Percentiles rank a stretch among this genome's conserved stretches.
Conservation (phyloP, 768 basidiomycete genomes). For the Hirschioporus abietinus region DNA sequence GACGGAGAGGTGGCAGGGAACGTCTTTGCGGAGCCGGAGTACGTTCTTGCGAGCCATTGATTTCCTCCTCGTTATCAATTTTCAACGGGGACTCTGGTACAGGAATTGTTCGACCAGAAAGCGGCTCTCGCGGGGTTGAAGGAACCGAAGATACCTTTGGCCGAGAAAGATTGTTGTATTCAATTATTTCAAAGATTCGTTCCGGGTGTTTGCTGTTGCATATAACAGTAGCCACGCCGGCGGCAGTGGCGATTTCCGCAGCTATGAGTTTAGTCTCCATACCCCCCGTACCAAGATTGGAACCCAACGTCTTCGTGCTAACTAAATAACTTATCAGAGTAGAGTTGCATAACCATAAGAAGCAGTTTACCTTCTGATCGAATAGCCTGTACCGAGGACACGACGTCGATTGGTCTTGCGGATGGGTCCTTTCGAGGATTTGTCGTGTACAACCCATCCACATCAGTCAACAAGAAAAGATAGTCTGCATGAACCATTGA, state of each 20-base stretch:
- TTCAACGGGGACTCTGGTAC: constrained; percentile 7
- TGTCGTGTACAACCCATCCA: constrained; percentile 91
- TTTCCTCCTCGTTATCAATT: background rate
- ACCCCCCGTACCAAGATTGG: constrained; percentile 91
- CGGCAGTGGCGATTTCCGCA: constrained; percentile 93
- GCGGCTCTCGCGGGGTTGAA: constrained; percentile 29
- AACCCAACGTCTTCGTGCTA: constrained; percentile 88
- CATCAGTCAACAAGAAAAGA: constrained; percentile 93
- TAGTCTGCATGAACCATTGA: constrained; percentile 99
- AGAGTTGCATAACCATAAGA: constrained; percentile 4
- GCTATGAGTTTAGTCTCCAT: constrained; percentile 99
- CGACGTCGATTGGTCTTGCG: constrained; percentile 76
- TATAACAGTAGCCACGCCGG: constrained; percentile 90
- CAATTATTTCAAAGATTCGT: constrained; percentile 75
- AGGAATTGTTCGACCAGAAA: constrained; percentile 21
- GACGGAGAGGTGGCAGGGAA: constrained; percentile 34
- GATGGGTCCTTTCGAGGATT: constrained; percentile 89
- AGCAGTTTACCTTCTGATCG: constrained; percentile 62
- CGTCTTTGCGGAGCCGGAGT: background rate
- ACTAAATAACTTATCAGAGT: constrained; percentile 41
- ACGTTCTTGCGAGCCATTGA: background rate
- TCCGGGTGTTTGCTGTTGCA: constrained; percentile 76
- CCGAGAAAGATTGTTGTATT: constrained; percentile 51
- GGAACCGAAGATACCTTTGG: constrained; percentile 26
- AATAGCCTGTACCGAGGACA: constrained; percentile 77